A percentile compares a stretch with the other conserved stretches of the same genome.
Evolutionary conservation across 495 filamentous ascomycete species (phyloP).

Genomic region (Platismatia glauca): DNA sequence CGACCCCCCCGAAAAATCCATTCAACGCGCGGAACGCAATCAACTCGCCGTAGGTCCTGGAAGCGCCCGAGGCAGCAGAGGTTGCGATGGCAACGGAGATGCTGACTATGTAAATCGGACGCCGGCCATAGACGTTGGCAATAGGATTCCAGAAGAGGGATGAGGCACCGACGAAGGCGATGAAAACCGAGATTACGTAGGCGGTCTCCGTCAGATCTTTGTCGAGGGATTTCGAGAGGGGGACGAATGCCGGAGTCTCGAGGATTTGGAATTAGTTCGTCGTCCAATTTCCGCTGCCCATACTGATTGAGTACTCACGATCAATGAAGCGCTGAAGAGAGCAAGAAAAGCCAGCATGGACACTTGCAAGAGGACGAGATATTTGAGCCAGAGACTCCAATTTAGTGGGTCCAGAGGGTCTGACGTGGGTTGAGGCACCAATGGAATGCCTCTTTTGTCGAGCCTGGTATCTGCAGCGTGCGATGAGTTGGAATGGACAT

Average conservation of each 20-base stretch:
- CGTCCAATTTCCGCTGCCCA: not conserved
- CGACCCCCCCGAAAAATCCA: constrained; percentile 31
- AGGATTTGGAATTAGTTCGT: not conserved
- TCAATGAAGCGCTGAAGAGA: constrained; percentile 5
- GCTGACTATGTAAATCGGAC: constrained; percentile 30
- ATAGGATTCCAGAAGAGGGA: constrained; percentile 29
- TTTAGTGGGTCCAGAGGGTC: constrained; percentile 52
- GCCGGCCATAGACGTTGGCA: constrained; percentile 30
- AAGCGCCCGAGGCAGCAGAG: constrained; percentile 29
- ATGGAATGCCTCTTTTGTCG: constrained; percentile 30
- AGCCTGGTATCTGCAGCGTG: not conserved
- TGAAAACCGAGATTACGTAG: constrained; percentile 4
- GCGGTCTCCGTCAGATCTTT: not conserved
- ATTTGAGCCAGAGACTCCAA: constrained; percentile 29
- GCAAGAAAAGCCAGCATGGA: not conserved
- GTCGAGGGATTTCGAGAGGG: not conserved
- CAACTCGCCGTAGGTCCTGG: constrained; percentile 27
- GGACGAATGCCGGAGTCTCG: not conserved
- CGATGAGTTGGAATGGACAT: not conserved
- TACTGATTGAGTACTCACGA: not conserved
- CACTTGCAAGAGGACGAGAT: constrained; percentile 7
- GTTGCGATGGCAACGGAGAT: constrained; percentile 29
- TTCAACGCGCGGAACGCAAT: constrained; percentile 31
- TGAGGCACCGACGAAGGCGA: constrained; percentile 15
- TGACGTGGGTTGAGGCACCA: constrained; percentile 41